Evolutionary conservation across 2,329 filamentous ascomycete species (phyloP), one percentile per base, ranked within the genome.

Genomic region (Neofusicoccum kwambonambiense): DNA sequence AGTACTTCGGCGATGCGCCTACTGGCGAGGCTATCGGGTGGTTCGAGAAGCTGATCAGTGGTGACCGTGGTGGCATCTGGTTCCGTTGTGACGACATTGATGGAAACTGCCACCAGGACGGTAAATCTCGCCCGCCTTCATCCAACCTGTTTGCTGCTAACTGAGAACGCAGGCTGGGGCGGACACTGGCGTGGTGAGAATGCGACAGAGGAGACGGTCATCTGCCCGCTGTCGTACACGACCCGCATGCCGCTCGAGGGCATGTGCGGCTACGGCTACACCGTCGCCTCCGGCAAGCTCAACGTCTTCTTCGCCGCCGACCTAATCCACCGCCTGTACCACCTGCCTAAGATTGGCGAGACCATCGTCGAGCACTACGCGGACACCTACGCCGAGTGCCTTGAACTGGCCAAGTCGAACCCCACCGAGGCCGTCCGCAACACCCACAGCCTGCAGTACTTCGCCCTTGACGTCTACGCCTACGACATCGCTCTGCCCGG

Each of bases 41-140:
- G 80, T 89, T 83, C 68, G 84, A 88, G 62, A 83, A 85, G 65
- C 79, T 91, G 37, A 79, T 85, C 69, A 81, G 81, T 49, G 86
- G 82, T 1, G 83, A 90, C 74, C 86, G 85, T 70, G 77, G 78
- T 0, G 81, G 79, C 31, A 80, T 88, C 51, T 72, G 87, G 17
- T 90, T 90, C 80, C 85, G 88, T 19, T 90, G 89, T 69, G 89
- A 91, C 66, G 86, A 91, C 68, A 83, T 86, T 0, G 89, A 91
- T 69, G 77, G 81, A 19, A 90, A 90, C 77, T 91, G 89, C 65
- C 71, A 75, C 37, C 63, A 51, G 41, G 66, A 70, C 22, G 73
- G 75, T 77, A 69, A 61, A 68, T 56, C 2, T 12, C 19, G 13
- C 27, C 4, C 27, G 27, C 27, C 27, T 31, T 35, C 6, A 7